Percentiles rank a stretch among this genome's conserved stretches.
phyloP scores from a whole-genome alignment of 306 rosid genomes.

The Alnus glutinosa region DNA sequence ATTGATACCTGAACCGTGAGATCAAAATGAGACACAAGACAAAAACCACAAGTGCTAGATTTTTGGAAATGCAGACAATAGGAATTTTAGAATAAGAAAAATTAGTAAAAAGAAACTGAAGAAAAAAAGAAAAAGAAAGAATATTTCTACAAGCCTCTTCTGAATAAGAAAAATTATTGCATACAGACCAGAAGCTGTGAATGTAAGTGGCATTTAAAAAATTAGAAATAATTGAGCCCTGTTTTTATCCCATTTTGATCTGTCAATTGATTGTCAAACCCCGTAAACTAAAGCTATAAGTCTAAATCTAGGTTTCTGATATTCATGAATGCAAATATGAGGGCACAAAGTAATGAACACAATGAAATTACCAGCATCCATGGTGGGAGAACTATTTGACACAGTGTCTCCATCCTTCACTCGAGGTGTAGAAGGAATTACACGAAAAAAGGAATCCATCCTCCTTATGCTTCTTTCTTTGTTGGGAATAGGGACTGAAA shows the following conservation, averaged over 20 bases:
- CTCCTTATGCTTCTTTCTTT: slow-evolving; percentile 57
- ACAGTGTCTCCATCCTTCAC: slow-evolving; percentile 47
- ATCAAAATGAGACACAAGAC: slow-evolving; percentile 24
- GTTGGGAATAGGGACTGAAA: slow-evolving; percentile 70
- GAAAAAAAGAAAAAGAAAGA: background rate
- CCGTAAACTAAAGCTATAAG: background rate
- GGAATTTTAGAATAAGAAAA: slow-evolving; percentile 1
- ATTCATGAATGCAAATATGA: background rate
- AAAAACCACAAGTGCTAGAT: slow-evolving; percentile 6
- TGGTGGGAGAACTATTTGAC: slow-evolving; percentile 42
- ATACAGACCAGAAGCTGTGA: background rate
- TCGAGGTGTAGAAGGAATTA: slow-evolving; percentile 83
- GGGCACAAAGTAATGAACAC: background rate
- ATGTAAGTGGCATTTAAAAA: background rate
- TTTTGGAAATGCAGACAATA: background rate
- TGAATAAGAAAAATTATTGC: background rate
- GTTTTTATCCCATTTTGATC: background rate
- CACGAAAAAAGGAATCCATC: slow-evolving; percentile 78
- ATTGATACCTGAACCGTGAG: slow-evolving; percentile 51
- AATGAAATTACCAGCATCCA: slow-evolving; percentile 57
- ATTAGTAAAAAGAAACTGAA: slow-evolving; percentile 10
- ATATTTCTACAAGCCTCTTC: background rate
- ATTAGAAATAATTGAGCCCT: background rate
- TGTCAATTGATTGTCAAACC: background rate
- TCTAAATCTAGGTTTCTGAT: slow-evolving; percentile 7